A percentile compares a stretch with the other conserved stretches of the same genome.
Evolutionary conservation across 306 rosid genomes (phyloP).

Genomic region (Rosa persica): DNA sequence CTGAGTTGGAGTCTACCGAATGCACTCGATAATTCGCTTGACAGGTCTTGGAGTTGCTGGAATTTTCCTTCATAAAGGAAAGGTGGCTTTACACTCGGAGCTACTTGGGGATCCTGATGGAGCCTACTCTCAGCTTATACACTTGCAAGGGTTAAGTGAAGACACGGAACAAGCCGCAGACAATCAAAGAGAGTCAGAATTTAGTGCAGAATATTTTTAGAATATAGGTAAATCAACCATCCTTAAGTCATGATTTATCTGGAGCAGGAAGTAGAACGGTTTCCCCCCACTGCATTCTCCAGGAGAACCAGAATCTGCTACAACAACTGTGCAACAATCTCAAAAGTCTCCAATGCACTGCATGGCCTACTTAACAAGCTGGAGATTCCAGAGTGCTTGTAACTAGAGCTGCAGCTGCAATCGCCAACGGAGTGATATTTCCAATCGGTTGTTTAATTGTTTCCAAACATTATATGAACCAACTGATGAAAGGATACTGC

Average conservation of each 20-base stretch:
- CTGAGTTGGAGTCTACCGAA: too few species aligned
- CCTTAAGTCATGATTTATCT: slow-evolving; percentile 67
- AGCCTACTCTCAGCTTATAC: slow-evolving; percentile 75
- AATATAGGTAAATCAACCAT: slow-evolving; percentile 11
- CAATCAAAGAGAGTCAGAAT: slow-evolving; percentile 37
- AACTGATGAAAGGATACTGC: too few species aligned
- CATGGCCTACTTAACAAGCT: background rate
- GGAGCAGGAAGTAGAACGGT: slow-evolving; percentile 43
- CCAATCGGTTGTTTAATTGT: background rate
- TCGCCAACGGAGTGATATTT: background rate
- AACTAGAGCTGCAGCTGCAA: background rate
- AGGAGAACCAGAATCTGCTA: slow-evolving; percentile 12
- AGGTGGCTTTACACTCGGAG: slow-evolving; percentile 36
- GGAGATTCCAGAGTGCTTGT: background rate
- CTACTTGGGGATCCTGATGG: slow-evolving; percentile 67
- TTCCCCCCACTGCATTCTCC: slow-evolving; percentile 54
- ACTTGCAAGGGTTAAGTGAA: slow-evolving; percentile 54
- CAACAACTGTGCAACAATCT: slow-evolving; percentile 23
- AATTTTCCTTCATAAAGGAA: too few species aligned
- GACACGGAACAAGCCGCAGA: slow-evolving; percentile 36
- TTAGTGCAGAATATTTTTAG: background rate
- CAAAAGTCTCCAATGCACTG: slow-evolving; percentile 27
- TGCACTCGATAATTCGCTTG: too few species aligned
- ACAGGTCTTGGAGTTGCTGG: too few species aligned
- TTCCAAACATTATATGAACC: background rate